Evolutionary conservation across 2,329 filamentous ascomycete genomes (phyloP), one percentile per base, ranked within the genome.

Genomic region (Epichloe hybrida): DNA sequence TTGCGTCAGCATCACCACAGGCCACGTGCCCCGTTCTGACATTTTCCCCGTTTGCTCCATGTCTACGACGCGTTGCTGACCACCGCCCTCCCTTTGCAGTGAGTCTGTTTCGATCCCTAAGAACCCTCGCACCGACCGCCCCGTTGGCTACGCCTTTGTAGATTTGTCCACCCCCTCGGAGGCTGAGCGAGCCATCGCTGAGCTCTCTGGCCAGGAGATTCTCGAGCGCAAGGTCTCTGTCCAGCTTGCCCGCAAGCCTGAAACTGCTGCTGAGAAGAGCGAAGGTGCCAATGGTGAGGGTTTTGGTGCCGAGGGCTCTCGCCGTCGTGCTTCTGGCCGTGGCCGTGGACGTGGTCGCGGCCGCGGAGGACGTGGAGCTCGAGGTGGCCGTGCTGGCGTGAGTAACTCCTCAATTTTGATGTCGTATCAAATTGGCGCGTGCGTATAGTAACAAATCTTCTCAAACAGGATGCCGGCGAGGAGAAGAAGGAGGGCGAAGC

Each of bases 91-190:
- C 40, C 39, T 45, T 52, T 59, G 52, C 65, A 97, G 93, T 73
- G 93, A 98, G 79, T 95, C 88, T 71, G 91, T 91, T 71, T 97
- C 93, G 62, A 98, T 98, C 72, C 93, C 93, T 61, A 95, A 94
- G 81, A 97, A 98, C 79, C 93, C 93, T 68, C 91, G 93, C 72
- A 98, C 91, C 73, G 91, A 89, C 73, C 91, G 93, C 69, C 91
- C 93, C 58, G 93, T 98, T 69, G 93, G 93, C 67, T 98, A 97
- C 72, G 93, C 93, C 67, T 98, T 98, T 69, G 93, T 98, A 69
- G 93, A 97, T 68, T 86, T 98, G 59, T 94, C 88, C 55, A 96
- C 91, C 58, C 93, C 93, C 54, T 82, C 81, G 59, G 93, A 97
- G 77, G 93, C 93, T 57, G 88, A 96, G 74, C 88, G 89, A 70